A percentile compares a stretch with the other conserved stretches of the same genome.
phyloP scores from a whole-genome alignment of 2,329 filamentous ascomycete genomes.

The Aspergillus amoenus region DNA sequence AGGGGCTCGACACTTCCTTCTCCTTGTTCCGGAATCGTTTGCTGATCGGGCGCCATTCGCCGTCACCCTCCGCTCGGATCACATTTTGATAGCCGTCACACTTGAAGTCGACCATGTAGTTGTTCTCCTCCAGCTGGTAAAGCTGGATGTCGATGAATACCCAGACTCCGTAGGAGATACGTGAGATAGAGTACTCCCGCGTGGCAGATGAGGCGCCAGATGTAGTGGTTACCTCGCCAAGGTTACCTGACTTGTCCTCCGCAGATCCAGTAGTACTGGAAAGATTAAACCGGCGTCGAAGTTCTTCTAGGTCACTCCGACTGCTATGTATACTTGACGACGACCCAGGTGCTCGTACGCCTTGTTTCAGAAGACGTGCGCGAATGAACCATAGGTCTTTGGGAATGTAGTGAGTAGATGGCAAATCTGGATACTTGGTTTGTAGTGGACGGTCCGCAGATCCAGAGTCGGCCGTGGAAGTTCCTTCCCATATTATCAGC shows the following conservation, averaged over 20 bases:
- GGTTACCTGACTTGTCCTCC: slow-evolving; percentile 33
- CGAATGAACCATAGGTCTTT: slow-evolving; percentile 94
- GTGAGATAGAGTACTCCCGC: slow-evolving; percentile 34
- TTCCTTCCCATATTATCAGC: slow-evolving; percentile 22
- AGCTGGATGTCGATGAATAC: slow-evolving; percentile 96
- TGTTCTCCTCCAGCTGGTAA: slow-evolving; percentile 87
- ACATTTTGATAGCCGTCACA: slow-evolving; percentile 96
- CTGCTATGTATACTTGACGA: slow-evolving; percentile 41
- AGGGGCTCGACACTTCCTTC: slow-evolving; percentile 93
- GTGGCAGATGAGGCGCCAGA: slow-evolving; percentile 40
- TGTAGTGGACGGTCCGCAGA: slow-evolving; percentile 40
- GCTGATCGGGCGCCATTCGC: slow-evolving; percentile 51
- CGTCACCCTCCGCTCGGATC: slow-evolving; percentile 51
- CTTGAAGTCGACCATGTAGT: slow-evolving; percentile 97
- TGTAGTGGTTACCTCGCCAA: slow-evolving; percentile 30
- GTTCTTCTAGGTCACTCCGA: slow-evolving; percentile 42
- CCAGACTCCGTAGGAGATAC: slow-evolving; percentile 69
- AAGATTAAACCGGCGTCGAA: slow-evolving; percentile 40
- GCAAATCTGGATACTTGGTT: slow-evolving; percentile 44
- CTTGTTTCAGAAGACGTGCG: slow-evolving; percentile 81
- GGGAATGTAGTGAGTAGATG: slow-evolving; percentile 74
- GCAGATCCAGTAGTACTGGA: slow-evolving; percentile 33
- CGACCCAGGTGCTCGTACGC: slow-evolving; percentile 59
- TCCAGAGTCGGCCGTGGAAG: slow-evolving; percentile 34
- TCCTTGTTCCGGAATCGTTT: slow-evolving; percentile 65